Evolutionary conservation across 345 rosid species (phyloP).

Genomic region (Cardamine resedifolia): DNA sequence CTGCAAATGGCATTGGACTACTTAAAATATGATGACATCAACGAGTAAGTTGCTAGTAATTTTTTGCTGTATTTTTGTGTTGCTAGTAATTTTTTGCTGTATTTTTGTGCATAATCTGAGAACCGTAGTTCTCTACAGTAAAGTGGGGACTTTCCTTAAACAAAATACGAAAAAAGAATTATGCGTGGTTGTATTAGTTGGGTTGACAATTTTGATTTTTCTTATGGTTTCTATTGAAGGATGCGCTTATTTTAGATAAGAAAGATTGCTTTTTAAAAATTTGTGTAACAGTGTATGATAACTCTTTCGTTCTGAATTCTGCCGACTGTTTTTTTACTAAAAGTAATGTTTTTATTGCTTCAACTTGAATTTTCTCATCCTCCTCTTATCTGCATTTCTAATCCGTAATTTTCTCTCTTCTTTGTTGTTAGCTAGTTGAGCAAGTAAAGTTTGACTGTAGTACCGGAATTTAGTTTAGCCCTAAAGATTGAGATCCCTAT

Average conservation of each 20-base stretch:
- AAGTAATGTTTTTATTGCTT: background rate
- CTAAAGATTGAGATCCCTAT: constrained; percentile 18
- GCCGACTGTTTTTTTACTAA: background rate
- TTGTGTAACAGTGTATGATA: constrained; percentile 9
- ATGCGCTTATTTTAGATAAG: background rate
- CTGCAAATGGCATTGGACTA: constrained; percentile 81
- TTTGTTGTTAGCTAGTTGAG: constrained; percentile 3
- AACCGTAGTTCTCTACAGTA: constrained; percentile 13
- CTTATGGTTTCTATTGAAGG: constrained; percentile 21
- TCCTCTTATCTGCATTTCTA: constrained; percentile 4
- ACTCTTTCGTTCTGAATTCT: constrained; percentile 17
- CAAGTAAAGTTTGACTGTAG: constrained; percentile 11
- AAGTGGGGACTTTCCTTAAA: background rate
- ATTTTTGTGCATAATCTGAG: constrained; percentile 1
- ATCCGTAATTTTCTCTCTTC: background rate
- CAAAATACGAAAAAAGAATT: background rate
- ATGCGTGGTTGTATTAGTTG: constrained; percentile 12
- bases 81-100: too few species aligned
- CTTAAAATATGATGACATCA: constrained; percentile 83
- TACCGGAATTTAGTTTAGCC: constrained; percentile 15
- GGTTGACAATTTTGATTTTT: constrained; percentile 10
- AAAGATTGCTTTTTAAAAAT: constrained; percentile 15
- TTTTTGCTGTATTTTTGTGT: too few species aligned
- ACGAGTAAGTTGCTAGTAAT: constrained; percentile 55
- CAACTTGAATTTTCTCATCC: constrained; percentile 16